Evolutionary conservation across 371 early-diverging fungal genomes (phyloP).

Genomic region (Mortierella sp.): DNA sequence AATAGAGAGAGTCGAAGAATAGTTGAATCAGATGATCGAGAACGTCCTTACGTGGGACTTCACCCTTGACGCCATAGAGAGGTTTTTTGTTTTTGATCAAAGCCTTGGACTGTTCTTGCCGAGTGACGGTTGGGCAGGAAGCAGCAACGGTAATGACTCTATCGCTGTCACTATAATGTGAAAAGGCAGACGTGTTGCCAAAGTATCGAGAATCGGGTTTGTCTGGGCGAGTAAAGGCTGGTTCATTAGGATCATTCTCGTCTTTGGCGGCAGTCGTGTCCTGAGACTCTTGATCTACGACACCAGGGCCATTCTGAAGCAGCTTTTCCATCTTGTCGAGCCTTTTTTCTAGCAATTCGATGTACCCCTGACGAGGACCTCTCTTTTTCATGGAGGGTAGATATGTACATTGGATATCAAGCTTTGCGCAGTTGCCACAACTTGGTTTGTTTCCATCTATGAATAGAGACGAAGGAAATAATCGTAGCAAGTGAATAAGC

Average conservation of each 20-base stretch:
- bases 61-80: slow-evolving; percentile 46
- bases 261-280: slow-evolving; percentile 16
- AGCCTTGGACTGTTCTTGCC: not conserved
- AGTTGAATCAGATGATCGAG: slow-evolving; percentile 64
- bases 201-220: slow-evolving; percentile 29
- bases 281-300: slow-evolving; percentile 35
- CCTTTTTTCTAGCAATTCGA: slow-evolving; percentile 78
- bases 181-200: slow-evolving; percentile 33
- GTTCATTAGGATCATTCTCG: not conserved
- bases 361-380: slow-evolving; percentile 85
- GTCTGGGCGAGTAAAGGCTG: not conserved
- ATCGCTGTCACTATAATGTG: slow-evolving; percentile 4
- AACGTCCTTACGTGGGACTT: slow-evolving; percentile 62
- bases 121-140: not conserved
- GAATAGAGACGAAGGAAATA: not conserved
- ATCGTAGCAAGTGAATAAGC: not conserved
- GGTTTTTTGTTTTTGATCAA: slow-evolving; percentile 22
- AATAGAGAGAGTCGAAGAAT: slow-evolving; percentile 70
- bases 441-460: slow-evolving; percentile 82
- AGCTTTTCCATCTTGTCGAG: slow-evolving; percentile 76
- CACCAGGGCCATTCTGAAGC: slow-evolving; percentile 53
- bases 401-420: slow-evolving; percentile 77
- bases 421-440: slow-evolving; percentile 84
- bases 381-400: slow-evolving; percentile 79
- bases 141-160: not conserved